phyloP scores from a whole-genome alignment of 331 rosid genomes.

The Quercus phellos region DNA sequence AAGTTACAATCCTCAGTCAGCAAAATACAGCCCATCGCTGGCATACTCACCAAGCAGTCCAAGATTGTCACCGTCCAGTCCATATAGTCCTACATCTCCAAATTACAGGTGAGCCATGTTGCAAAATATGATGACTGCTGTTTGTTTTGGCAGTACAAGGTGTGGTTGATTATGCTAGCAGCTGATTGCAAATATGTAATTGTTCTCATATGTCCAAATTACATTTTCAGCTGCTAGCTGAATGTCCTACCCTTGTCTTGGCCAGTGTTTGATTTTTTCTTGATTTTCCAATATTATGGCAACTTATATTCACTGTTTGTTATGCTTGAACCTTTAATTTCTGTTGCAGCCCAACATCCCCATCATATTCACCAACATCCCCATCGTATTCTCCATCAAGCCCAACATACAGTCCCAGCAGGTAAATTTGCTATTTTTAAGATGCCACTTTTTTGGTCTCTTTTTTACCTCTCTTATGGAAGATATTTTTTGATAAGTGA shows the following conservation, averaged over 20 bases:
- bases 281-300: slow-evolving; percentile 1
- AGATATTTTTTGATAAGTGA: too few relatives aligned
- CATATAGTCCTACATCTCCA: slow-evolving; percentile 91
- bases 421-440: slow-evolving; percentile 40
- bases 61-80: slow-evolving; percentile 87
- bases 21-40: slow-evolving; percentile 88
- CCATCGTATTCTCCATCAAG: slow-evolving; percentile 96
- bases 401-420: slow-evolving; percentile 95
- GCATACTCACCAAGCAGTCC: slow-evolving; percentile 99
- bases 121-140: not conserved
- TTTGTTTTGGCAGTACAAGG: not conserved
- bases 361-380: slow-evolving; percentile 96
- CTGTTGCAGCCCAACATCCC: slow-evolving; percentile 85
- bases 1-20: slow-evolving; percentile 91
- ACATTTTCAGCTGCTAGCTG: slow-evolving; percentile 9
- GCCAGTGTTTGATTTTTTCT: slow-evolving; percentile 5
- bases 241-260: not conserved
- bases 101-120: slow-evolving; percentile 59
- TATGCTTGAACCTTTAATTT: not conserved
- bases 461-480: not conserved
- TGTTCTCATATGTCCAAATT: slow-evolving; percentile 4
- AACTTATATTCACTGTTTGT: not conserved
- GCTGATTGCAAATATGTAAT: not conserved
- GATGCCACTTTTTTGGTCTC: not conserved
- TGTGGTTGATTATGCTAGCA: not conserved